Evolutionary conservation across 306 rosid species (phyloP), one percentile per base, ranked within the genome.

Genomic region (Inga laurina): DNA sequence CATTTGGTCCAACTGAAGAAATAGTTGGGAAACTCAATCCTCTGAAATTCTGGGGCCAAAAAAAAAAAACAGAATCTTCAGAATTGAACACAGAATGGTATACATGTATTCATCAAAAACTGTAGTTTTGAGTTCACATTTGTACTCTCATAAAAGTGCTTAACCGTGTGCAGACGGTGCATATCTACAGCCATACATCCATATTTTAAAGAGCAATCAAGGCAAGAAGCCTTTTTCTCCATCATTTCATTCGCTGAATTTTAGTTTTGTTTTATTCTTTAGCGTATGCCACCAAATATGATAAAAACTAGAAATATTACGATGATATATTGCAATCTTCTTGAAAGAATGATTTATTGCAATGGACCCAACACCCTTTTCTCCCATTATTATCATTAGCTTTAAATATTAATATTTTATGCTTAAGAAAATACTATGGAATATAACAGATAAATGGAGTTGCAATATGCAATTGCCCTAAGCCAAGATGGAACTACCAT

Each of bases 1-100:
- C 99, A 94, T 97, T 97, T 88, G 99, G 88, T 44, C 99, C 99
- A 78, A 97, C 97, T 4, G 98, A 92, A 43, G 99, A 97, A 88
- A 97, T 97, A 70, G 98, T 94, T 49, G 98, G 98, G 84, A 97
- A 97, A 87, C 99, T 94, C 79, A 92, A 85, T 89, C 99, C 99
- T 87, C 91, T 92, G 86, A 97, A 97, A 81, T 89, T 82, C 99
- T 97, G 97, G 80, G 85, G 34, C 15, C 1, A 3, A 13, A 10
- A 6, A 22, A 6, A 22, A 61, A 35, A 67, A 59, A 74, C 44
- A 82, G 74, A 35, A 77, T 9, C 32, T 56, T 34, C 34, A 57
- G 59, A 64, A 79, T 61, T 57, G 21, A 64, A 89, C 74, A 76
- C 12, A 75, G 52, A 57, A 88, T 68, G 62, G 68, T 27, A 74